phyloP scores from a whole-genome alignment of 768 basidiomycete genomes.

The Suillus weaverae region DNA sequence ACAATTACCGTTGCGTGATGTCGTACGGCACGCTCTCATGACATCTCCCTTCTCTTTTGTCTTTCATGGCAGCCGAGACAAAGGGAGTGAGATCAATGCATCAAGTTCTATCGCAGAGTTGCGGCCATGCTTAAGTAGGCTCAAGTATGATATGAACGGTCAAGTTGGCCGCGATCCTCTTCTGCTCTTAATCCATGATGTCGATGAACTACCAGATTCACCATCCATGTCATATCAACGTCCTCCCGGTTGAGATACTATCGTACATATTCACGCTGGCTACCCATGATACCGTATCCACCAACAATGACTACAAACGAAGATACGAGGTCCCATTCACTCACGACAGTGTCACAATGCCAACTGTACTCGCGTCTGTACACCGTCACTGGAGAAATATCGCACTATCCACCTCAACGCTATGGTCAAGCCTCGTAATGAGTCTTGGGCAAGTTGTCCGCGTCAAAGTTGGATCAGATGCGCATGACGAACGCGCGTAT shows the following conservation, averaged over 20 bases:
- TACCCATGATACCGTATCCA: constrained; percentile 32
- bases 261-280: constrained; percentile 55
- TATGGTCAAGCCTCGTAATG: constrained; percentile 59
- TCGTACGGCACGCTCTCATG: constrained; percentile 3
- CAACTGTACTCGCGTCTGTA: constrained; percentile 49
- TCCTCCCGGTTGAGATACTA: constrained; percentile 57
- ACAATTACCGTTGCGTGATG: constrained; percentile 6
- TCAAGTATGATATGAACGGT: not conserved
- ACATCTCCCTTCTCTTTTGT: constrained; percentile 12
- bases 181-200: not conserved
- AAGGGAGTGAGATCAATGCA: constrained; percentile 8
- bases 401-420: constrained; percentile 44
- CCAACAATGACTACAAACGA: constrained; percentile 18
- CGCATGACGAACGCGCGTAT: not conserved
- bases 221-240: constrained; percentile 32
- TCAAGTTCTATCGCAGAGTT: not conserved
- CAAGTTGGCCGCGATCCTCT: not conserved
- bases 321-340: constrained; percentile 31
- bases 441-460: constrained; percentile 29
- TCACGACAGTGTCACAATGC: constrained; percentile 42
- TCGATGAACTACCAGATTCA: constrained; percentile 2
- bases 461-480: not conserved
- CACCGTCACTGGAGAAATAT: constrained; percentile 54
- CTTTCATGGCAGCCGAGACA: constrained; percentile 3
- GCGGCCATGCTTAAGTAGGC: constrained; percentile 1